Conservation (phyloP, 2,329 filamentous ascomycete species). For the Amauroascus niger region DNA sequence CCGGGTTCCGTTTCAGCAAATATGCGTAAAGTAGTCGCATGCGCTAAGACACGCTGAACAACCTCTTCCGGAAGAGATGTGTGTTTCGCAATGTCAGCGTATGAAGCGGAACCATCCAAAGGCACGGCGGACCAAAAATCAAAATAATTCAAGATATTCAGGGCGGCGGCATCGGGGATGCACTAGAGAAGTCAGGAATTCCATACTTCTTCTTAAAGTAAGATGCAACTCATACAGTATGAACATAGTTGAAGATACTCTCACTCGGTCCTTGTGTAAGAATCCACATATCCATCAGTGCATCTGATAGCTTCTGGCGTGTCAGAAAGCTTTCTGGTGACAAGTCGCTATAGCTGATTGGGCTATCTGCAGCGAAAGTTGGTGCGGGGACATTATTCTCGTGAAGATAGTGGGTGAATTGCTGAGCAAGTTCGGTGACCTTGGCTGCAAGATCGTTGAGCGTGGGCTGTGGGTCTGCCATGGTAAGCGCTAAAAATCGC, state of each 20-base stretch:
- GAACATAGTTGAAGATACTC: constrained; percentile 34
- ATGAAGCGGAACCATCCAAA: constrained; percentile 38
- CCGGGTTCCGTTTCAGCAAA: constrained; percentile 19
- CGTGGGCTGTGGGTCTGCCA: constrained; percentile 12
- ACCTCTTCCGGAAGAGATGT: constrained; percentile 34
- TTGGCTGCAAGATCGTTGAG: constrained; percentile 13
- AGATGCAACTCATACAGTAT: not conserved
- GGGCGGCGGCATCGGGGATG: constrained; percentile 37
- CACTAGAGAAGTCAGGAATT: constrained; percentile 22
- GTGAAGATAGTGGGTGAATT: constrained; percentile 4
- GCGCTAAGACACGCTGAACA: constrained; percentile 32
- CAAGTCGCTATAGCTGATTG: constrained; percentile 36
- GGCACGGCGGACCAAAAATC: constrained; percentile 46
- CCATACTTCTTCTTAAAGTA: not conserved
- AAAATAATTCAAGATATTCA: constrained; percentile 44
- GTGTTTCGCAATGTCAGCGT: constrained; percentile 33
- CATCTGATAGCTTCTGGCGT: constrained; percentile 39
- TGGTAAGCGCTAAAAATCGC: not conserved
- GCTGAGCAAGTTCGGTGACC: constrained; percentile 11
- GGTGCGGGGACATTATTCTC: constrained; percentile 38
- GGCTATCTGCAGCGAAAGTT: constrained; percentile 39
- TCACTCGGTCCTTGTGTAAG: constrained; percentile 43
- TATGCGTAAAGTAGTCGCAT: constrained; percentile 34
- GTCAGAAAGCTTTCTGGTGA: constrained; percentile 38
- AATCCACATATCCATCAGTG: constrained; percentile 40